These are phyloP conservation scores for Diospyros lotus DNA, from an alignment of 148 eudicot species.

Conservation along the genomic window DNA sequence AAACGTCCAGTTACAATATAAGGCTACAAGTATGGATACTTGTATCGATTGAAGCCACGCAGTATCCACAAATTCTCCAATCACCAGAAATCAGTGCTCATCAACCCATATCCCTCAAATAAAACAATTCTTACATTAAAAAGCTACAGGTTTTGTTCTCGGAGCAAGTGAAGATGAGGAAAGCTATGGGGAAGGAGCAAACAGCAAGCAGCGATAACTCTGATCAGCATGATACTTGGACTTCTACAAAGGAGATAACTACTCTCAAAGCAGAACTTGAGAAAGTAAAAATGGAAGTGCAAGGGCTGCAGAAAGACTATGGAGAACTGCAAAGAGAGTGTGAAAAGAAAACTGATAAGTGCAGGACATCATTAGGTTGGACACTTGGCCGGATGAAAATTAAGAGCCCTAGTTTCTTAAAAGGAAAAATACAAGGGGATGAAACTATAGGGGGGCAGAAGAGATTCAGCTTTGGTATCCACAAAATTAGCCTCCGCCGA, in stretches of 20 bases:
- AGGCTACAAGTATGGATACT: too few species aligned
- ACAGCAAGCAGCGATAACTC: conserved; percentile 22
- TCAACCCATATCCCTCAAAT: not conserved
- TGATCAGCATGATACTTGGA: conserved; percentile 28
- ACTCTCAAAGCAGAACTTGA: conserved; percentile 53
- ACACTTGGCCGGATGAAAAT: conserved; percentile 44
- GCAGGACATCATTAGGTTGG: conserved; percentile 44
- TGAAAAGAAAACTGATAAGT: conserved; percentile 34
- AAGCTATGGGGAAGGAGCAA: conserved; percentile 40
- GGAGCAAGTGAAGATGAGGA: conserved; percentile 67
- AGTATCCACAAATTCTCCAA: too few species aligned
- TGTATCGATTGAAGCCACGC: too few species aligned
- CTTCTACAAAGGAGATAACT: conserved; percentile 45
- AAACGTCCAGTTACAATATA: too few species aligned
- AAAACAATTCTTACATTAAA: not conserved
- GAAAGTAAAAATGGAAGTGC: conserved; percentile 42
- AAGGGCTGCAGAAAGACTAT: conserved; percentile 53
- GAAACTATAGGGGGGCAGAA: conserved; percentile 28
- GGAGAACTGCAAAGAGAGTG: conserved; percentile 53
- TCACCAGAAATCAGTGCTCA: not conserved
- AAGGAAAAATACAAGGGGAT: conserved; percentile 33
- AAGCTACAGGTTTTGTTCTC: conserved; percentile 55
- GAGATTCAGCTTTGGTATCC: conserved; percentile 16
- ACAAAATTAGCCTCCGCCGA: conserved; percentile 21
- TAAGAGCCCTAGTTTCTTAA: conserved; percentile 31